Conservation (phyloP, 805 yeast genomes). For the Cyberlindnera bimundalis region DNA sequence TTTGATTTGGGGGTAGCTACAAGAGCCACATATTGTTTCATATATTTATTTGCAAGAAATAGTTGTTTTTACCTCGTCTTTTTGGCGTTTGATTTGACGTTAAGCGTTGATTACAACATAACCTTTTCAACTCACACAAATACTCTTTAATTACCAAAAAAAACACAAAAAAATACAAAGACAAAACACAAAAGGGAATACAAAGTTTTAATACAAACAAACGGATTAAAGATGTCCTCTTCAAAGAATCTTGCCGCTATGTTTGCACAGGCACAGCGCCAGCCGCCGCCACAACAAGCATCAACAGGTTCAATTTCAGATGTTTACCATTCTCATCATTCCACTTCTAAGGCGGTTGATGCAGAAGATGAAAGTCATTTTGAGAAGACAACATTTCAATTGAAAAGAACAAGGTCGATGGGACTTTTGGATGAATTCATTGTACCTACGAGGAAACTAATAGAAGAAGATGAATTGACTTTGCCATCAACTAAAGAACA, state of each 20-base stretch:
- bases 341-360: constrained; percentile 45
- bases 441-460: constrained; percentile 41
- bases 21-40: no score
- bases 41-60: no score
- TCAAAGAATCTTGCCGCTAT: constrained; percentile 22
- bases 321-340: constrained; percentile 12
- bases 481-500: neutral
- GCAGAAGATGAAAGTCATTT: constrained; percentile 72
- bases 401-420: constrained; percentile 79
- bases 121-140: no score
- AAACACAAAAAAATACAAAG: no score
- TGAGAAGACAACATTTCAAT: constrained; percentile 62
- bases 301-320: constrained; percentile 11
- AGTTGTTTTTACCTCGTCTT: no score
- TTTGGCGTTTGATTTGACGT: no score
- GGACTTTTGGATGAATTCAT: constrained; percentile 74
- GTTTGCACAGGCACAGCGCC: constrained; percentile 17
- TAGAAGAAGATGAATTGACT: constrained; percentile 30
- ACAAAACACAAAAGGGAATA: no score
- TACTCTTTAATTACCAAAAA: no score
- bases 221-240: no score
- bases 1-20: no score
- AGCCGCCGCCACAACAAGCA: constrained; percentile 9
- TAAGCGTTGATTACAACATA: no score
- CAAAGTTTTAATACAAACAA: no score